Evolutionary conservation across 495 filamentous ascomycete species (phyloP), one percentile per base, ranked within the genome.

Genomic region (Symbiotaphrina buchneri): DNA sequence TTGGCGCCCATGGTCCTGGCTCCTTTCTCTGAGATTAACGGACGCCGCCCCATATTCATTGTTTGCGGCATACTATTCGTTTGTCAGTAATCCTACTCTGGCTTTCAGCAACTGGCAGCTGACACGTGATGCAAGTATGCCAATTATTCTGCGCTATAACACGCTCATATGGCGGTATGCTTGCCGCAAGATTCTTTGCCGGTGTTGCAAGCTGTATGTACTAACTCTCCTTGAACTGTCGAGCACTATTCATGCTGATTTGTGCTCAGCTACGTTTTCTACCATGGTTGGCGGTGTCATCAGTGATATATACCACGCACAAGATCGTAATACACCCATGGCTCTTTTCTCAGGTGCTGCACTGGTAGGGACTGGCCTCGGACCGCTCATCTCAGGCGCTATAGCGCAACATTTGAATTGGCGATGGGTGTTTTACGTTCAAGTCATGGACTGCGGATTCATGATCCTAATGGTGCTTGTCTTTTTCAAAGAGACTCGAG

Each of bases 251-350:
- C n/a, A n/a, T n/a, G n/a, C n/a, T n/a, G n/a, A n/a, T n/a, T n/a
- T n/a, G n/a, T n/a, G n/a, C n/a, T n/a, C n/a, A n/a, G n/a, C 68
- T 1, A 85, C 84, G 0, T 93, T 92, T 46, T 75, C 68, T 3
- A 90, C 81, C 8, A 85, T 93, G 74, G 79, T 92, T 2, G 85
- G 85, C 21, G 85, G 85, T 0, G 76, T 94, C 5, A 74, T 95
- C 19, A 72, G 72, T 31, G 85, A 95, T 41, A 73, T 93, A 36
- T 94, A 82, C 47, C 70, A 73, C 21, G 64, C 74, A 6, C 49
- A 77, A 36, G 74, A 74, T 22, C 58, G 85, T 20, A 92, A 93
- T 40, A 79, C 74, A 2, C 78, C 84, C 3, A 95, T 95, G 85
- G 74, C 81, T 2, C 42, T 90, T 2, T 93, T 90, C 46, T 69